phyloP scores from a whole-genome alignment of 2,329 filamentous ascomycete species.

The Aspergillus udagawae region DNA sequence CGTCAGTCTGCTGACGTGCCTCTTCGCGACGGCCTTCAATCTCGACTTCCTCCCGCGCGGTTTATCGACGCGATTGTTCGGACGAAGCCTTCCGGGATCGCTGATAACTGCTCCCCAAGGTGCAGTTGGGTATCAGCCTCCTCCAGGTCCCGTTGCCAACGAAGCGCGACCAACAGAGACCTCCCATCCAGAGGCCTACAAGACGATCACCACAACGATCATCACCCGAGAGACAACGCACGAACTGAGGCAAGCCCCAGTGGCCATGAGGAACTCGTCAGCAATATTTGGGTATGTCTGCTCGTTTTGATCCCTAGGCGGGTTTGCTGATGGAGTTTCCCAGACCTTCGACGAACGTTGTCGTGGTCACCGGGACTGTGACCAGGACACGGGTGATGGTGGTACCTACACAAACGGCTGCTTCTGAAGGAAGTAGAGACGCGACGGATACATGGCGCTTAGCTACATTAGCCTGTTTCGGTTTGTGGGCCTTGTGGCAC shows the following conservation, averaged over 20 bases:
- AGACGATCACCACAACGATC: neutral
- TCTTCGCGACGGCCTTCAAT: conserved; percentile 8
- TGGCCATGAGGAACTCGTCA: neutral
- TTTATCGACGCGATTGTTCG: conserved; percentile 2
- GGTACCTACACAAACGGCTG: conserved; percentile 4
- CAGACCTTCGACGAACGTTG: conserved; percentile 2
- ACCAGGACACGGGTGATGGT: conserved; percentile 3
- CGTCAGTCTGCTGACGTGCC: conserved; percentile 7
- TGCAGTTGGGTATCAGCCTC: conserved; percentile 19
- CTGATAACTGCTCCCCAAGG: conserved; percentile 16
- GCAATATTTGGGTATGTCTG: neutral
- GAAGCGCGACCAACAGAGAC: neutral
- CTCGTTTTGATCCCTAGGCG: neutral
- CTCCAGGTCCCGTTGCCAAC: conserved; percentile 11
- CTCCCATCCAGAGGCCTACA: neutral
- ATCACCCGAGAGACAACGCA: conserved; percentile 1
- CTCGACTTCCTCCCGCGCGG: conserved; percentile 4
- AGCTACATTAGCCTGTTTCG: neutral
- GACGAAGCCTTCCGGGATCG: conserved; percentile 17
- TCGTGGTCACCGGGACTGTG: conserved; percentile 6
- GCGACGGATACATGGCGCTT: neutral
- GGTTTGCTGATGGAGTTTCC: neutral
- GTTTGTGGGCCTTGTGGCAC: conserved; percentile 1
- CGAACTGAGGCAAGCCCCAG: conserved; percentile 4
- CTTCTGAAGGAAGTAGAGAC: neutral